Conservation (phyloP, 2,329 filamentous ascomycete genomes). For the Aureobasidium sp. region DNA sequence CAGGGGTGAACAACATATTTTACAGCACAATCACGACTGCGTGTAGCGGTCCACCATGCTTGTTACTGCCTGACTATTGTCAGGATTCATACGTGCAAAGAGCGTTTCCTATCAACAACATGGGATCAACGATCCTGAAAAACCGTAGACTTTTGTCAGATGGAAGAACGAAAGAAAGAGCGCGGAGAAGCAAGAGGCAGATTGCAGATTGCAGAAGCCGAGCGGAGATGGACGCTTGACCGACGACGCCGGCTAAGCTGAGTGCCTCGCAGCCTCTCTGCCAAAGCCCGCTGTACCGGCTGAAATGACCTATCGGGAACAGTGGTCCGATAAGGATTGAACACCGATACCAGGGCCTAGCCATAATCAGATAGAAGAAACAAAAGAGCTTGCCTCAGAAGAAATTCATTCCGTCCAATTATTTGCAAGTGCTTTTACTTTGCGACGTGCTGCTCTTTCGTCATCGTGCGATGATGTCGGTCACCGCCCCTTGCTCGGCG, state of each 20-base stretch:
- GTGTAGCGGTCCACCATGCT: neutral
- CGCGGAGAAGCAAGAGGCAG: neutral
- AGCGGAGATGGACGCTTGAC: neutral
- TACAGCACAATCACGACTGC: neutral
- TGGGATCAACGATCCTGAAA: neutral
- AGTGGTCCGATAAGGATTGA: slow-evolving; percentile 1
- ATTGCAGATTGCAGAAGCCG: neutral
- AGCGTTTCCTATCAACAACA: neutral
- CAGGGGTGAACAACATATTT: neutral
- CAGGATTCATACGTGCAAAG: neutral
- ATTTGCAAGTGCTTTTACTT: neutral
- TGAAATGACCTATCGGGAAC: neutral
- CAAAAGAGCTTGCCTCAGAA: neutral
- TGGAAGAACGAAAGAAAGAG: neutral
- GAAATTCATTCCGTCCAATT: neutral
- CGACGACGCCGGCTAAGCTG: neutral
- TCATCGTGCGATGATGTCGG: slow-evolving; percentile 13
- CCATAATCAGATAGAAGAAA: neutral
- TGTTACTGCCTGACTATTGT: neutral
- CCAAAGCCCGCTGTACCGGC: slow-evolving; percentile 1
- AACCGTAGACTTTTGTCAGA: neutral
- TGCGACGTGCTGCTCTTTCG: neutral
- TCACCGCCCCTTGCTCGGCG: slow-evolving; percentile 7
- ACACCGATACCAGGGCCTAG: neutral
- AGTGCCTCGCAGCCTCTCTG: slow-evolving; percentile 7